Evolutionary conservation across 116 monocot species (phyloP).

Genomic region (Zostera marina): DNA sequence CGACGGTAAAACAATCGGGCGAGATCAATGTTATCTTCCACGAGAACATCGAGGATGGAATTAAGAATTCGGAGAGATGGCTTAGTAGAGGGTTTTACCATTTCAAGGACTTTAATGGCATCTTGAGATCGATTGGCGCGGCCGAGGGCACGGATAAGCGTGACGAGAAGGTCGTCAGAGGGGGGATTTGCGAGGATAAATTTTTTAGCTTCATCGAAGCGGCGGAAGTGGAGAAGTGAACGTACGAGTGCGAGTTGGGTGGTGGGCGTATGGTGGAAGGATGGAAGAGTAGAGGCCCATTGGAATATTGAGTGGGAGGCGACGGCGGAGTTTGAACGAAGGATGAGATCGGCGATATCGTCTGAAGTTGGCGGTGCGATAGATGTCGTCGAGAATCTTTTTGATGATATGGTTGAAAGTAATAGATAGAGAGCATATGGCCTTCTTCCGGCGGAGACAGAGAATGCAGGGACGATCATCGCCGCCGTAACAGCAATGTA

Average conservation of each 20-base stretch:
- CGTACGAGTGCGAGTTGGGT: slow-evolving; percentile 18
- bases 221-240: slow-evolving; percentile 30
- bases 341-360: slow-evolving; percentile 20
- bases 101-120: slow-evolving; percentile 23
- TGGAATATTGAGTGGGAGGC: slow-evolving; percentile 18
- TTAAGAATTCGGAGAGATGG: slow-evolving; percentile 29
- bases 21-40: slow-evolving; percentile 35
- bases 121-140: slow-evolving; percentile 7
- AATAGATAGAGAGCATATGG: neutral
- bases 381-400: neutral
- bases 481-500: too few species aligned
- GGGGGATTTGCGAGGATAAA: slow-evolving; percentile 14
- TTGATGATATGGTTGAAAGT: neutral
- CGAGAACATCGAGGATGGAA: slow-evolving; percentile 40
- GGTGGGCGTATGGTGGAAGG: slow-evolving; percentile 12
- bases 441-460: neutral
- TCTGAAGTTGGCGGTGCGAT: neutral
- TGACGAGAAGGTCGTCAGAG: slow-evolving; percentile 13
- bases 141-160: slow-evolving; percentile 25
- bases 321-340: slow-evolving; percentile 17
- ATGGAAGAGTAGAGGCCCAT: slow-evolving; percentile 22
- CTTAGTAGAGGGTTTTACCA: neutral
- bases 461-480: neutral
- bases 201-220: slow-evolving; percentile 12
- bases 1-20: slow-evolving; percentile 37